Evolutionary conservation across 176 grass and related monocot species (phyloP).

Genomic region (Cenchrus purpureus): DNA sequence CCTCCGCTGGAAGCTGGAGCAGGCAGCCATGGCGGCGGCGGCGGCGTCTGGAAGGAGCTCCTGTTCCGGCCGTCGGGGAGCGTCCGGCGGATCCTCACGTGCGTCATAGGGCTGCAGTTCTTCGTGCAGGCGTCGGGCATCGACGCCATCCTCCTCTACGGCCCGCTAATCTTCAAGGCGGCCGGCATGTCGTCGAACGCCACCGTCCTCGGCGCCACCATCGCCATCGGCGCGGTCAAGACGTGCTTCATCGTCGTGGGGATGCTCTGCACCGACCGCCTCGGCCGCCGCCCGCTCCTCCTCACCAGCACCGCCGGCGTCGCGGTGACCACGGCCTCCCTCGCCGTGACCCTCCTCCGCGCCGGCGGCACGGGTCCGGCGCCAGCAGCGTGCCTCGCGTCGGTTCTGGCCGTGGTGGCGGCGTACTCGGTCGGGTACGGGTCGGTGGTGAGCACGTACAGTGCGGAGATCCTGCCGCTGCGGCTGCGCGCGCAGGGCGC

Average conservation of each 20-base stretch:
- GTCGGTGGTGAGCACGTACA: slow-evolving; percentile 27
- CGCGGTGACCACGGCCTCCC: slow-evolving; percentile 7
- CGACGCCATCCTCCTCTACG: slow-evolving; percentile 47
- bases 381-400: neutral
- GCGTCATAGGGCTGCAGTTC: slow-evolving; percentile 36
- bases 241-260: slow-evolving; percentile 40
- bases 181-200: slow-evolving; percentile 37
- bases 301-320: slow-evolving; percentile 39
- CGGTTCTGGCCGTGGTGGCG: slow-evolving; percentile 35
- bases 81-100: slow-evolving; percentile 36
- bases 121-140: slow-evolving; percentile 49
- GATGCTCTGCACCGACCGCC: slow-evolving; percentile 42
- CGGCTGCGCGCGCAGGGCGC: slow-evolving; percentile 54
- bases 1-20: neutral
- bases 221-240: slow-evolving; percentile 43
- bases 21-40: neutral
- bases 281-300: slow-evolving; percentile 45
- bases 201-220: slow-evolving; percentile 31
- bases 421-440: slow-evolving; percentile 53
- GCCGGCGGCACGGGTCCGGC: rapidly evolving
- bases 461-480: slow-evolving; percentile 48
- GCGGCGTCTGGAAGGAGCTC: slow-evolving; percentile 42
- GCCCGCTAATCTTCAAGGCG: slow-evolving; percentile 30
- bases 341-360: neutral
- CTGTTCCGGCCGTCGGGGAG: slow-evolving; percentile 29